Percentiles rank a stretch among this genome's conserved stretches.
Conservation (phyloP, 495 filamentous ascomycete species). For the Podospora tetraspora region DNA sequence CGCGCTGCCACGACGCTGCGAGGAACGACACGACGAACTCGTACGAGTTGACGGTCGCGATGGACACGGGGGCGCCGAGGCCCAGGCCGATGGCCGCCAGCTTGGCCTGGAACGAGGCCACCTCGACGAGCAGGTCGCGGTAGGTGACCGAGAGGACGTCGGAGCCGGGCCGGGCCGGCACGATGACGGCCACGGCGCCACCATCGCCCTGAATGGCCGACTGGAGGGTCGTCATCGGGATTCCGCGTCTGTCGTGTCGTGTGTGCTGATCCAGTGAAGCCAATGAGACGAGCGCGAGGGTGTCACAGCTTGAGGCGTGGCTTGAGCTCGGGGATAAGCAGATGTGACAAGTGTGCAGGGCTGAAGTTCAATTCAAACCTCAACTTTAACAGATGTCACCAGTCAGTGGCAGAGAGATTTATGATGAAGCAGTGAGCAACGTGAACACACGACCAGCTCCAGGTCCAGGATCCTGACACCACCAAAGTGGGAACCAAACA, state of each 20-base stretch:
- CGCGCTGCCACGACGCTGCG: constrained; percentile 69
- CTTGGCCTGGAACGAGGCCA: constrained; percentile 61
- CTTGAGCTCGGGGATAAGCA: not conserved
- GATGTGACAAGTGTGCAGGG: not conserved
- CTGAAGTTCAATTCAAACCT: not conserved
- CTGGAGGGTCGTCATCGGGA: constrained; percentile 34
- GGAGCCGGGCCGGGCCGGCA: constrained; percentile 53
- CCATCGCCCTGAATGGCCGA: constrained; percentile 38
- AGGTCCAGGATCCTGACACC: not conserved
- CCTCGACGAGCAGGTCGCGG: constrained; percentile 54
- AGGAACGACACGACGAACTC: constrained; percentile 81
- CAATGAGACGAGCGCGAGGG: not conserved
- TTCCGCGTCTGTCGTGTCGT: not conserved
- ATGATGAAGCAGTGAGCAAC: not conserved
- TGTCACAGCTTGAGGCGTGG: not conserved
- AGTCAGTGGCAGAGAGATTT: not conserved
- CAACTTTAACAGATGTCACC: not conserved
- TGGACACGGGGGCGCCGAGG: constrained; percentile 62
- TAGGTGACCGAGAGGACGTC: constrained; percentile 58
- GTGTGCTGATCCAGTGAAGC: not conserved
- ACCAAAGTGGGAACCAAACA: not conserved
- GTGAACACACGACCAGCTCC: not conserved
- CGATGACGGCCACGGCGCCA: constrained; percentile 54
- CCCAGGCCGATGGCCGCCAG: constrained; percentile 65
- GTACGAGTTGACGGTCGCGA: constrained; percentile 71